Evolutionary conservation across 352 stramenopile species (phyloP).

Genomic region (Lagenidium sp.): DNA sequence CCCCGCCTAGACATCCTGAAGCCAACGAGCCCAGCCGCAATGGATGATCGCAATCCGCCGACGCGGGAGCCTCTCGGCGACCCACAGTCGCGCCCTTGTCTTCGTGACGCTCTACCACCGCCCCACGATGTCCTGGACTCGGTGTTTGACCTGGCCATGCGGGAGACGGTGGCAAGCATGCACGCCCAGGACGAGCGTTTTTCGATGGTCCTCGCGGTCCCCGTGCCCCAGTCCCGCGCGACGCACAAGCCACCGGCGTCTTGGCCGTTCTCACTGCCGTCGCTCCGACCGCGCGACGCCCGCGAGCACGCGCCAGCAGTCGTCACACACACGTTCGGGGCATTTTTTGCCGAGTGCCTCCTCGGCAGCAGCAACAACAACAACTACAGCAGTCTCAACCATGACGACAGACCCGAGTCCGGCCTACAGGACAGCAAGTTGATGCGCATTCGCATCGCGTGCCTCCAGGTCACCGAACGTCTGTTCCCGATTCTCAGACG

Average conservation of each 20-base stretch:
- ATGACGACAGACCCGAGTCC: too few relatives aligned
- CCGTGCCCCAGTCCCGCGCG: neutral
- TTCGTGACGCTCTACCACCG: too few relatives aligned
- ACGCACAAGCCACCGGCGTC: neutral
- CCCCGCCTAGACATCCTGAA: too few relatives aligned
- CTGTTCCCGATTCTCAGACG: conserved; percentile 14
- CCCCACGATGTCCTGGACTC: conserved; percentile 8
- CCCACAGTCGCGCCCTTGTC: too few relatives aligned
- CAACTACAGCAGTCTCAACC: too few relatives aligned
- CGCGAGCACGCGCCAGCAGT: conserved; percentile 13
- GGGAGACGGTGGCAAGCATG: conserved; percentile 1
- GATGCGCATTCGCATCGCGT: conserved; percentile 8
- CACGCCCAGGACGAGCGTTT: conserved; percentile 10
- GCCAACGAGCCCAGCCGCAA: too few relatives aligned
- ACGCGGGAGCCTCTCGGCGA: too few relatives aligned
- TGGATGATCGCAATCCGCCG: too few relatives aligned
- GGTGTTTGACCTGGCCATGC: conserved; percentile 12
- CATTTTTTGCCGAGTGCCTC: conserved; percentile 35
- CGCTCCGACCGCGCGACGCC: neutral
- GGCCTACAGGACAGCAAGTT: neutral
- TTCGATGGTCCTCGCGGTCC: neutral
- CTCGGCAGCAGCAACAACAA: conserved; percentile 15
- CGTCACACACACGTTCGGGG: conserved; percentile 38
- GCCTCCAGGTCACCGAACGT: conserved; percentile 23
- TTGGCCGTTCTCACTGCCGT: neutral